A percentile compares a stretch with the other conserved stretches of the same genome.
Evolutionary conservation across 768 basidiomycete species (phyloP).

Genomic region (Pleurotus cornucopiae): DNA sequence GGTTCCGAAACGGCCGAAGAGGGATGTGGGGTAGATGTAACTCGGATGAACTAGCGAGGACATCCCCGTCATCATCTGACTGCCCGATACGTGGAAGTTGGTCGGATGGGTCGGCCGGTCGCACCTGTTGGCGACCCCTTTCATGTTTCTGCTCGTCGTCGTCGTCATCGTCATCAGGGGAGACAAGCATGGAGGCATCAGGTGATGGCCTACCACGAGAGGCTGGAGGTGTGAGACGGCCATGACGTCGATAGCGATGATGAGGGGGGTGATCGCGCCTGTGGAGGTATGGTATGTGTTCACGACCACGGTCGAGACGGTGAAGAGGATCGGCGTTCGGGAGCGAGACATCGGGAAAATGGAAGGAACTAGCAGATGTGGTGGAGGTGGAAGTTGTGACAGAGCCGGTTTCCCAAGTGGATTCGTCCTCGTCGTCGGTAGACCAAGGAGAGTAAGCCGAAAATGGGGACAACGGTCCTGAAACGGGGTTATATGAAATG

Average conservation of each 20-base stretch:
- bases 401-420: constrained; percentile 71
- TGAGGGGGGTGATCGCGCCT: background rate
- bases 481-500: constrained; percentile 2
- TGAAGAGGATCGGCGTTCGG: constrained; percentile 11
- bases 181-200: background rate
- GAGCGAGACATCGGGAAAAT: constrained; percentile 16
- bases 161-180: background rate
- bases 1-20: constrained; percentile 91
- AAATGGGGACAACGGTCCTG: constrained; percentile 26
- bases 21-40: constrained; percentile 83
- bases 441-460: constrained; percentile 58
- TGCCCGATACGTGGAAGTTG: background rate
- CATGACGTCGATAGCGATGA: constrained; percentile 14
- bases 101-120: background rate
- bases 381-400: constrained; percentile 58
- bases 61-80: constrained; percentile 2
- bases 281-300: background rate
- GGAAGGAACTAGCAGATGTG: constrained; percentile 41
- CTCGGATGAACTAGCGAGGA: constrained; percentile 43
- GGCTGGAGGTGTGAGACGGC: constrained; percentile 9
- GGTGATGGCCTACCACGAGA: constrained; percentile 8
- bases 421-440: constrained; percentile 57
- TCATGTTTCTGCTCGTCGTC: constrained; percentile 1
- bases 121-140: background rate
- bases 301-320: background rate